Evolutionary conservation across 2,329 filamentous ascomycete species (phyloP), one percentile per base, ranked within the genome.

Genomic region (Aspergillus sojae): DNA sequence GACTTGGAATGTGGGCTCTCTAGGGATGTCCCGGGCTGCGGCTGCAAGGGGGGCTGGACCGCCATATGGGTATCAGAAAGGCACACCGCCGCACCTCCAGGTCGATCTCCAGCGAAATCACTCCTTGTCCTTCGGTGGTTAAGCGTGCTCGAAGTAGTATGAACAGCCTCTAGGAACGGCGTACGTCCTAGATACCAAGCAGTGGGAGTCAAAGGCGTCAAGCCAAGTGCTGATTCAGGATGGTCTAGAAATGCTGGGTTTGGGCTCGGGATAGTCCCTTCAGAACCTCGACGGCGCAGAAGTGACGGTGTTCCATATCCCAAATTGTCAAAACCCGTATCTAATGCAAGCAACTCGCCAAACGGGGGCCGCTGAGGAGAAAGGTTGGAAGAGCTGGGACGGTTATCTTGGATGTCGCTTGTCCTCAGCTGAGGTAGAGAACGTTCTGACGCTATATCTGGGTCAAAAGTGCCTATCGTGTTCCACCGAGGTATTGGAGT

Each of bases 331-430:
- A 82, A 73, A 68, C 86, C 82, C 70, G 82, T 82, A 68, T 87
- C 83, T 43, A 87, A 82, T n/a, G 87, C 84, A 32, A 88, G 79
- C 68, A 94, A 85, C 76, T 94, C 92, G 43, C 91, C 91, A 79
- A 94, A 94, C 23, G 94, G 79, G 41, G 91, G 85, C 65, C 84
- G 84, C 60, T 83, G 82, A 55, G 80, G 69, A 65, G 76, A 75
- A 36, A 71, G 74, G 65, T 75, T 74, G 68, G 74, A 63, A 12
- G 53, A 28, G 30, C 65, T 48, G 6, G 53, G 54, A 39, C 64
- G 55, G 5, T 46, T 54, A 23, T 55, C 36, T 32, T 59, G 50
- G 26, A 63, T 11, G 19, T 54, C 60, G 62, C 58, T 61, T 36
- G 64, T 52, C 36, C 55, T 59, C 28, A 59, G 36, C 14, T 21